phyloP scores from a whole-genome alignment of 1,139 yeast genomes.

The Maudiozyma humilis region DNA sequence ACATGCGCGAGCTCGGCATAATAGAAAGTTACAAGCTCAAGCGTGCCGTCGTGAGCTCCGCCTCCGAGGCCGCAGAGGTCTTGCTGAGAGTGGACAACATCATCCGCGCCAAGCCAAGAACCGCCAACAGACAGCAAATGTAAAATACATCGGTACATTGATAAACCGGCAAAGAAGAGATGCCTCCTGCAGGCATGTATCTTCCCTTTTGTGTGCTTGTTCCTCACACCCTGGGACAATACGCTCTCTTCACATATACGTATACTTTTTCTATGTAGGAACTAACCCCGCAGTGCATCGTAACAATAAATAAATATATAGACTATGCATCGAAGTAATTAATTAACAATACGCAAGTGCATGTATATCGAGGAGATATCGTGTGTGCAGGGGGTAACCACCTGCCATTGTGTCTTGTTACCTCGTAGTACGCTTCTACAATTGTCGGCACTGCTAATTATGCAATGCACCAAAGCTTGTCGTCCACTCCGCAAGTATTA shows the following conservation, averaged over 20 bases:
- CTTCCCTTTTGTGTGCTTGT: no score
- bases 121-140: constrained; percentile 64
- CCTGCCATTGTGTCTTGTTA: no score
- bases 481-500: background rate
- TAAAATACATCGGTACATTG: no score
- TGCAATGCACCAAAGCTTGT: background rate
- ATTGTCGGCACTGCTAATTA: background rate
- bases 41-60: constrained; percentile 90
- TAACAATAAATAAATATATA: no score
- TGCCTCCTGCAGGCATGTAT: no score
- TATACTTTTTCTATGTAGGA: background rate
- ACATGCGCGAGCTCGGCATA: constrained; percentile 89
- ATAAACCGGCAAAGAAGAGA: no score
- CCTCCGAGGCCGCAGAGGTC: constrained; percentile 96
- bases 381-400: no score
- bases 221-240: no score
- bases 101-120: constrained; percentile 93
- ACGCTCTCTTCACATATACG: background rate
- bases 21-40: constrained; percentile 89
- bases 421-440: no score
- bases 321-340: background rate
- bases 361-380: no score
- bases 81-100: constrained; percentile 91
- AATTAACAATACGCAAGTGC: no score
- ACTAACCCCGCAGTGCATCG: background rate